Evolutionary conservation across 768 basidiomycete genomes (phyloP).

Genomic region (Coprinellus aureogranulatus): DNA sequence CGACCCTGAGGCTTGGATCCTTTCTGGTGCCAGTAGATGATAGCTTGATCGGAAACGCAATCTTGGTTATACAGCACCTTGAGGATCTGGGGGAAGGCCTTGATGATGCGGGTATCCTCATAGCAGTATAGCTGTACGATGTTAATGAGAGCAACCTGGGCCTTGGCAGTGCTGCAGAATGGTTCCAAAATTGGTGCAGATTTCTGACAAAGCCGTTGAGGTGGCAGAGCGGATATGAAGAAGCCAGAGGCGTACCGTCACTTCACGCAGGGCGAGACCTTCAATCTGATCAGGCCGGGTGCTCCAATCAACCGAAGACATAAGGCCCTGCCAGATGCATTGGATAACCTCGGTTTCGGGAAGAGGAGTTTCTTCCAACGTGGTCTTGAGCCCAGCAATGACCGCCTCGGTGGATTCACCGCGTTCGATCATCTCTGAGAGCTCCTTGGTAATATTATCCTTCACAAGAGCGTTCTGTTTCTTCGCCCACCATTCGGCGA

Average conservation of each 20-base stretch:
- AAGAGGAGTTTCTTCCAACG: constrained; percentile 77
- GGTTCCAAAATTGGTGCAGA: constrained; percentile 83
- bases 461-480: constrained; percentile 81
- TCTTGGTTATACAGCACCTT: constrained; percentile 97
- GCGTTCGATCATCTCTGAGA: constrained; percentile 67
- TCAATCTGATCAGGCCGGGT: constrained; percentile 91
- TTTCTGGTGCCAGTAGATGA: constrained; percentile 98
- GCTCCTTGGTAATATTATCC: constrained; percentile 66
- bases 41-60: constrained; percentile 91
- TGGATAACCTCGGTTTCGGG: constrained; percentile 81
- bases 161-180: constrained; percentile 85
- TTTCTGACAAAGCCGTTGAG: constrained; percentile 47
- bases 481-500: constrained; percentile 95
- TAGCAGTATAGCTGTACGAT: constrained; percentile 94
- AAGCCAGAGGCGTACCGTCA: constrained; percentile 63
- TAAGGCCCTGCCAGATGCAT: constrained; percentile 91
- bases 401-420: constrained; percentile 72
- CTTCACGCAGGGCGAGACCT: constrained; percentile 81
- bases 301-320: constrained; percentile 85
- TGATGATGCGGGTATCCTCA: constrained; percentile 93
- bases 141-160: constrained; percentile 92
- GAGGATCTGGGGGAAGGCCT: constrained; percentile 91
- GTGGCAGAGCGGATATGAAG: not conserved
- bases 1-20: constrained; percentile 94
- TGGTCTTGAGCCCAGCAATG: constrained; percentile 64